phyloP scores from a whole-genome alignment of 306 rosid species.

The Echinosophora koreensis region DNA sequence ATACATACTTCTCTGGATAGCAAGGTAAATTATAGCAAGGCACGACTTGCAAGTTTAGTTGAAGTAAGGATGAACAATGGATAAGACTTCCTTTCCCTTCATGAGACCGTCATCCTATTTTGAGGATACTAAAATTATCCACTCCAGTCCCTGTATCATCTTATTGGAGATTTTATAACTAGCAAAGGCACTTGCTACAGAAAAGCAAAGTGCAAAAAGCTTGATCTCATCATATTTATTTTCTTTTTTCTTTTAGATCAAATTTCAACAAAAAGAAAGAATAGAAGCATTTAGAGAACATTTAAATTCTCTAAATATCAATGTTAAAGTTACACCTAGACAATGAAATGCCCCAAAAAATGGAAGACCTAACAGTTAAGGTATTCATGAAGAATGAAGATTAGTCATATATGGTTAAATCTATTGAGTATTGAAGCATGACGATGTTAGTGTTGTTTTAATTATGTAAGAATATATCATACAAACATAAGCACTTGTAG shows the following conservation, averaged over 20 bases:
- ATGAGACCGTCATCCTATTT: not conserved
- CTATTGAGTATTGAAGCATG: not conserved
- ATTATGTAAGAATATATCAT: not conserved
- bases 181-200: not conserved
- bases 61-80: not conserved
- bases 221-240: not conserved
- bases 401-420: not conserved
- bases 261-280: not conserved
- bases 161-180: slow-evolving; percentile 7
- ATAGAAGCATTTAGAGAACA: not conserved
- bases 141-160: not conserved
- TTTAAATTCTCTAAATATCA: not conserved
- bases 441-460: not conserved
- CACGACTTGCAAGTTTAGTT: not conserved
- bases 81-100: not conserved
- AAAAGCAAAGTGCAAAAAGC: not conserved
- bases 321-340: not conserved
- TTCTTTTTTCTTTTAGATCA: not conserved
- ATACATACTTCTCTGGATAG: not conserved
- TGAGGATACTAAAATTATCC: not conserved
- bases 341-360: not conserved
- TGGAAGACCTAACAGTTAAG: not conserved
- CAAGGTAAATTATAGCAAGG: not conserved
- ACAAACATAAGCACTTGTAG: not conserved
- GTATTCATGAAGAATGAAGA: not conserved